Evolutionary conservation across 768 basidiomycete genomes (phyloP), one percentile per base, ranked within the genome.

Genomic region (Lactarius akahatsu): DNA sequence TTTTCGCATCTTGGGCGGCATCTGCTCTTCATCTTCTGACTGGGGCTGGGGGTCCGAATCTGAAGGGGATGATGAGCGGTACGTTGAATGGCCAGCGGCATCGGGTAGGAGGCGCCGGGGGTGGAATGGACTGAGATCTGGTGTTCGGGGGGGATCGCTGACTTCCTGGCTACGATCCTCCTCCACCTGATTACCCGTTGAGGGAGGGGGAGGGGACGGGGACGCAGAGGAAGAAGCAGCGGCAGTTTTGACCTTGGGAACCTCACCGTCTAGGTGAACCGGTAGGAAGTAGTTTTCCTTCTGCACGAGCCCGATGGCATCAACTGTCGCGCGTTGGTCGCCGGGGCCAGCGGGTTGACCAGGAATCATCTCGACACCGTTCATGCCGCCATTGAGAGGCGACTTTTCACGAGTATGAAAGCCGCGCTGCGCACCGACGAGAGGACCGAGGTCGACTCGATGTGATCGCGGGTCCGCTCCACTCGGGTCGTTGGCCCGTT

Each of bases 341-440:
- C n/a, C 47, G 47, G 56, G 28, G 38, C 34, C 45, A 6, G 26
- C 47, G 20, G 57, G 30, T 16, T 28, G 15, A 43, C 72, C 72
- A 5, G 78, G 72, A 13, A 82, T 78, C 76, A 88, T 80, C 77
- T 87, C 86, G 32, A 88, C 82, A 0, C 87, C 87, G 26, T 82
- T 80, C 77, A 89, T 80, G 4, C 89, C 89, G 1, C 89, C 86
- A 50, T 81, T 82, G 63, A 77, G 78, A 8, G 83, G 83, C 2
- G 82, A 77, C 70, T 79, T 78, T 73, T 89, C 89, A 55, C 81
- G 75, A 26, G 89, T 87, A 71, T 80, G 77, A 68, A 90, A 88
- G 2, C 89, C 88, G 4, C 89, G 77, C 67, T 82, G 77, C 30
- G 73, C 71, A 16, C 87, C 89, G 0, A 91, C 76, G 34, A 91